A percentile compares a stretch with the other conserved stretches of the same genome.
Conservation (phyloP, 164 flowering plant species). For the Liquidambar formosana region DNA sequence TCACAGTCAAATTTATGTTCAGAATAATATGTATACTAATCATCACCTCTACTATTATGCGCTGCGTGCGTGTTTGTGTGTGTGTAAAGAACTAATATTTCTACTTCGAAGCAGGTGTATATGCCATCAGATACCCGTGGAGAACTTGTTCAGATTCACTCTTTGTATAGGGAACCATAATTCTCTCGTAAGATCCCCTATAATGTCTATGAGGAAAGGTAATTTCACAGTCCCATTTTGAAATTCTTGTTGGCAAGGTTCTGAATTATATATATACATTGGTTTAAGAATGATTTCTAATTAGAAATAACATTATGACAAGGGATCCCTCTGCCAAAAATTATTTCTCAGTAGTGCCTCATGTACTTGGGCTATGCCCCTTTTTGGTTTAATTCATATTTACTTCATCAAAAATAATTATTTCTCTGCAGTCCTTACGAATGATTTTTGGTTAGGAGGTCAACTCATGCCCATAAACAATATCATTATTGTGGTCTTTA, state of each 20-base stretch:
- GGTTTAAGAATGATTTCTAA: no score
- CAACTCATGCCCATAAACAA: no score
- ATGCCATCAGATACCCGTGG: constrained; percentile 22
- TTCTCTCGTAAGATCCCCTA: constrained; percentile 27
- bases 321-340: neutral
- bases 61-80: neutral
- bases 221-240: constrained; percentile 3
- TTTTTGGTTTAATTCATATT: no score
- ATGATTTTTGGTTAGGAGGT: no score
- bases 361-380: no score
- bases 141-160: constrained; percentile 28
- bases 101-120: constrained; percentile 33
- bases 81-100: neutral
- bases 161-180: constrained; percentile 18
- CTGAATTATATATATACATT: neutral
- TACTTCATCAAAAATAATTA: no score
- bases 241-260: neutral
- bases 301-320: no score
- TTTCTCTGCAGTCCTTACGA: neutral
- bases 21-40: no score
- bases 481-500: no score
- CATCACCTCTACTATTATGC: no score
- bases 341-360: neutral
- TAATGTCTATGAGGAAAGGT: constrained; percentile 41
- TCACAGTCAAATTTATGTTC: no score